phyloP scores from a whole-genome alignment of 495 filamentous ascomycete genomes.

The Talaromyces ruber region DNA sequence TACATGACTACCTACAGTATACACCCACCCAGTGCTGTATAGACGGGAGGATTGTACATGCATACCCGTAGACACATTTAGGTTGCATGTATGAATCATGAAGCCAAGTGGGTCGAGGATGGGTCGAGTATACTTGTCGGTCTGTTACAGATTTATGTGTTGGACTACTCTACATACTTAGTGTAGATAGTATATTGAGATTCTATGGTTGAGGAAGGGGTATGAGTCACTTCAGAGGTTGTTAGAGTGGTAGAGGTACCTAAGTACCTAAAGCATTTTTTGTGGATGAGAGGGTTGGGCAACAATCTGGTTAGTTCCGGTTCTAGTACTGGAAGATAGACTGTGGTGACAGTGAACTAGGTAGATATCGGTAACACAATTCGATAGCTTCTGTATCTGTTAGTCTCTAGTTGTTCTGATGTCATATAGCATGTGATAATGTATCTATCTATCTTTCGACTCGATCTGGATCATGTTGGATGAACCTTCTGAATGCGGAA shows the following conservation, averaged over 20 bases:
- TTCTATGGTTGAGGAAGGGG: background rate
- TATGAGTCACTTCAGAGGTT: background rate
- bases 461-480: background rate
- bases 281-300: background rate
- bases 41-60: background rate
- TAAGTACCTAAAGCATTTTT: background rate
- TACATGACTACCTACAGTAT: background rate
- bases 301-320: background rate
- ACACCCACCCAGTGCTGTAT: background rate
- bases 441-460: background rate
- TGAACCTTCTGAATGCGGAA: background rate
- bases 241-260: background rate
- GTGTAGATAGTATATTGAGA: background rate
- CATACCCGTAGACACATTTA: background rate
- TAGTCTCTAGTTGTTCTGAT: background rate
- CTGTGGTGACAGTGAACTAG: background rate
- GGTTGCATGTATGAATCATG: background rate
- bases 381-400: background rate
- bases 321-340: background rate
- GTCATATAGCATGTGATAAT: background rate
- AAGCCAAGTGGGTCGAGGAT: background rate
- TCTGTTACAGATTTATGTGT: background rate
- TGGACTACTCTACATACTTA: background rate
- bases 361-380: background rate
- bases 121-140: background rate